Evolutionary conservation across 2,329 filamentous ascomycete genomes (phyloP), one percentile per base, ranked within the genome.

Genomic region (Monosporascus sp.): DNA sequence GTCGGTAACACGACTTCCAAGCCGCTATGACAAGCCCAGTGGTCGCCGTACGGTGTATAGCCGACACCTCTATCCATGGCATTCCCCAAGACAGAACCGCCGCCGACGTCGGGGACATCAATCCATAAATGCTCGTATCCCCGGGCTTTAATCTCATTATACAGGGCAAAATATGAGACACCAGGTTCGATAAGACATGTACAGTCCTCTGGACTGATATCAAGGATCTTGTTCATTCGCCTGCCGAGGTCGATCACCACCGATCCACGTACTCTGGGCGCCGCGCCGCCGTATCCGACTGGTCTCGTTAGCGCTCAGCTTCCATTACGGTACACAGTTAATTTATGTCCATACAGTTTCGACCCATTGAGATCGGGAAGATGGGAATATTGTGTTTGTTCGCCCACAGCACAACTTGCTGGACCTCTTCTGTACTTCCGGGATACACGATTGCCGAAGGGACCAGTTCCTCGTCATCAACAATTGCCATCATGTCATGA

Each of bases 181-280:
- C 80, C 80, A 0, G 80, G 80, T 60, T 83, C 79, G 5, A 83
- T 71, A 0, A 83, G 65, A 43, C 72, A 76, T 51, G 71, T 79
- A 20, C 75, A 76, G 43, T 72, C 74, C 17, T 78, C 74, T 0
- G 69, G 71, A 59, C 79, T 74, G 15, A 83, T 72, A 38, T 79
- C 70, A 8, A 83, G 60, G 8, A 83, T 71, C 57, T 71, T 72
- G 60, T 77, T 76, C 79, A 83, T 80, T 41, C 76, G 70, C 39
- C 65, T 72, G 3, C 78, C 79, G n/a, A 82, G 68, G 55, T 81
- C 77, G 20, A 82, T 51, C 3, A 74, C 73, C 0, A 81, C 67
- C n/a, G 72, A 73, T 5, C 79, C 79, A 0, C 73, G 74, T 1
- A 82, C 75, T 36, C 79, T 67, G 0, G 78, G 78, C 0, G 77